Conservation (phyloP, 805 yeast genomes). For the Candida chilensis region DNA sequence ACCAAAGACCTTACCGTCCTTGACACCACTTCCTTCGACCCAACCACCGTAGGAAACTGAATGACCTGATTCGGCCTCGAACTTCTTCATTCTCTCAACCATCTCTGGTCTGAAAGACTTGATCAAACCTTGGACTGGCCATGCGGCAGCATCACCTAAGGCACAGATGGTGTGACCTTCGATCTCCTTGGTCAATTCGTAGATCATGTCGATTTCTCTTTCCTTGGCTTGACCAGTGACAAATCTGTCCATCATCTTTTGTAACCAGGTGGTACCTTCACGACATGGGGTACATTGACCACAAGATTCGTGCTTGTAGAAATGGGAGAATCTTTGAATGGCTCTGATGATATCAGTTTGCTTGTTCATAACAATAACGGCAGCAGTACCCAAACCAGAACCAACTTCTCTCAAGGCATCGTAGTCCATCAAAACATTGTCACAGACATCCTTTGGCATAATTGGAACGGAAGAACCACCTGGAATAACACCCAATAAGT, state of each 20-base stretch:
- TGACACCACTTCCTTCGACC: conserved; percentile 50
- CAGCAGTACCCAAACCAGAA: conserved; percentile 87
- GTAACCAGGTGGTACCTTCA: conserved; percentile 85
- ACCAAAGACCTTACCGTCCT: conserved; percentile 57
- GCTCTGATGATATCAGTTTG: conserved; percentile 79
- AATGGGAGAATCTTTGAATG: conserved; percentile 75
- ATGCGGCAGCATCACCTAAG: conserved; percentile 86
- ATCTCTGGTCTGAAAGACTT: conserved; percentile 78
- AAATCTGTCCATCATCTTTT: conserved; percentile 78
- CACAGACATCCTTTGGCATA: conserved; percentile 59
- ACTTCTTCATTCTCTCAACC: conserved; percentile 66
- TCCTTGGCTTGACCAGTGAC: conserved; percentile 70
- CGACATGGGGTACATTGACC: conserved; percentile 95
- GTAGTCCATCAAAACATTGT: conserved; percentile 73
- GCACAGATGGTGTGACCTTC: conserved; percentile 94
- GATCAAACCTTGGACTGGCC: conserved; percentile 89
- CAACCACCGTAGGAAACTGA: conserved; percentile 68
- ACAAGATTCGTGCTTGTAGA: conserved; percentile 88
- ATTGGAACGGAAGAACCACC: conserved; percentile 89
- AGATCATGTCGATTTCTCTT: conserved; percentile 77
- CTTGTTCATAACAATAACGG: conserved; percentile 86
- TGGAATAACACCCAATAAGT: conserved; percentile 78
- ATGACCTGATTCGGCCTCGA: conserved; percentile 36
- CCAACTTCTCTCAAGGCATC: conserved; percentile 82
- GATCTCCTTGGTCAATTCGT: conserved; percentile 76